These are phyloP conservation scores for Aspergillus sp. DNA, from an alignment of 2,329 filamentous ascomycete genomes.

Conservation along the genomic window DNA sequence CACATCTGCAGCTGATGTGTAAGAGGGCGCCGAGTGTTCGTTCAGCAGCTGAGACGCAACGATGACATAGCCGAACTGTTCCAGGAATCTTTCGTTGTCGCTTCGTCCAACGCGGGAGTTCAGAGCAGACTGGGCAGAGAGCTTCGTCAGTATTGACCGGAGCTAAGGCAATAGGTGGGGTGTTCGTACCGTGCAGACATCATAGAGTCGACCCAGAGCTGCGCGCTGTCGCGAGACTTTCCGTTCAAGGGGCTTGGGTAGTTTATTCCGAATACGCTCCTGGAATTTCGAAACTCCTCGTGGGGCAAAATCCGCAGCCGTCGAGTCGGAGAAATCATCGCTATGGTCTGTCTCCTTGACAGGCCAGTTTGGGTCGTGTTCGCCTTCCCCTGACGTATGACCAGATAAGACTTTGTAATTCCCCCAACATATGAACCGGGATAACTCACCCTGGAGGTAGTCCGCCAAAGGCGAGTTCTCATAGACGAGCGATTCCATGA, in stretches of 20 bases:
- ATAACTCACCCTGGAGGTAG: slow-evolving; percentile 76
- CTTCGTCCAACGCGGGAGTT: slow-evolving; percentile 62
- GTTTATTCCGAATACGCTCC: slow-evolving; percentile 50
- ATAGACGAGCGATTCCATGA: slow-evolving; percentile 85
- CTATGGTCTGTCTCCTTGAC: slow-evolving; percentile 32
- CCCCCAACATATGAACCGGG: not conserved
- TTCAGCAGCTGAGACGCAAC: slow-evolving; percentile 87
- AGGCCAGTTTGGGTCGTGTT: slow-evolving; percentile 44
- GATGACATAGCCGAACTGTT: slow-evolving; percentile 90
- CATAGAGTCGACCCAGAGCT: slow-evolving; percentile 44
- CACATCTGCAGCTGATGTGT: slow-evolving; percentile 40
- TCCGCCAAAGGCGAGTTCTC: slow-evolving; percentile 84
- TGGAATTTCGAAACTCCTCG: slow-evolving; percentile 52
- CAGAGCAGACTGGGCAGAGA: slow-evolving; percentile 30
- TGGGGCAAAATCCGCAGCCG: slow-evolving; percentile 50
- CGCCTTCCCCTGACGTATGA: slow-evolving; percentile 46
- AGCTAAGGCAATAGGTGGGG: not conserved
- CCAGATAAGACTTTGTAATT: slow-evolving; percentile 11
- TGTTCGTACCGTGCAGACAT: slow-evolving; percentile 50
- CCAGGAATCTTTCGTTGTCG: slow-evolving; percentile 82
- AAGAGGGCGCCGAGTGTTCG: slow-evolving; percentile 53
- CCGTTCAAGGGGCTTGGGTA: slow-evolving; percentile 51
- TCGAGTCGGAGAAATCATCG: slow-evolving; percentile 32
- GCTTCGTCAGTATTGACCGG: slow-evolving; percentile 10
- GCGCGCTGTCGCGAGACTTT: slow-evolving; percentile 32